Base-by-base conservation (phyloP, 1,139 yeast genomes). In the Sugiyamaella paludigena region DNA sequence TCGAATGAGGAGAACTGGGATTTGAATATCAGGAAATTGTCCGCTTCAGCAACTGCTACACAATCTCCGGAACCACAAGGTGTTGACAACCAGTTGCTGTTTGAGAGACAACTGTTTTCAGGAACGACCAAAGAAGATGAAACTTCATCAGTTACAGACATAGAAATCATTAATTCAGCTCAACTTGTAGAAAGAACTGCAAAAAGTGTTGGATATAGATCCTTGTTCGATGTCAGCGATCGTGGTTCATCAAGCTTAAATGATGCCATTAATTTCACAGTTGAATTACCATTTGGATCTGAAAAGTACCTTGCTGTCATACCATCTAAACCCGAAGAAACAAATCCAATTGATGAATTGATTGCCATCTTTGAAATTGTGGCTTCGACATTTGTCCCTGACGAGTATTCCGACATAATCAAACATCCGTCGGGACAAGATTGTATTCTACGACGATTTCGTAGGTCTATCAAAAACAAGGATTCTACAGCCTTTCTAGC, bases 301-400 rank as follows among this genome's bases (percentile, higher is more conserved):
- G 65, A 61, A 43, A 36, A 43, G 27, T 61, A 61, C 39, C 11
- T 39, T n/a, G 49, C 55, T 1, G 52, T 52, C 26, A 30, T 32
- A n/a, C 65, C 68, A 6, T 48, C 46, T 27, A 53, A 51, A 8
- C 49, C 54, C 2, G 78, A 78, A 47, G 86, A 81, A 54, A 72
- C 84, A 51, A 83, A 86, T 59, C 92, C 96, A 3, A 71, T 85
- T 55, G 76, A 74, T 42, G 96, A 89, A 61, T 76, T 88, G 43
- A 86, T 84, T 19, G 78, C 73, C 47, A 60, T 72, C n/a, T 78
- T 82, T 74, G 82, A 78, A 51, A 60, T 77, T 41, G 66, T 73
- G 11, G 74, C 80, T 0, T 42, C 63, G 16, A 60, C 69, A 4
- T 79, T 71, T 56, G 68, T 80, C 24, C 82, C 83, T 0, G 61